These are phyloP conservation scores for Diaporthe ampelina DNA, from an alignment of 2,329 filamentous ascomycete genomes.

Conservation along the genomic window DNA sequence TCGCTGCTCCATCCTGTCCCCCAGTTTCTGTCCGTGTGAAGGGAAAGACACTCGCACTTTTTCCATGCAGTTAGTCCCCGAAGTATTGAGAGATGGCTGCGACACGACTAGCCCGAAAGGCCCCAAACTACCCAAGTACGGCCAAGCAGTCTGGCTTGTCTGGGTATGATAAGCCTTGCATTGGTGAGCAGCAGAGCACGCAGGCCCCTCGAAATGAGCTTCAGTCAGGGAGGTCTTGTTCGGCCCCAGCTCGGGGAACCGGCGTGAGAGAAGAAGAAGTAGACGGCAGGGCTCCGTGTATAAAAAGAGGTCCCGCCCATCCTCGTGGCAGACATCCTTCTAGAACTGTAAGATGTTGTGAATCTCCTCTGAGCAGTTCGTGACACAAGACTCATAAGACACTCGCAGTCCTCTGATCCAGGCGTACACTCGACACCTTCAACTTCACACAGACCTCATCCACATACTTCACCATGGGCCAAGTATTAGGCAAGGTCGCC, in stretches of 20 bases:
- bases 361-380: conserved; percentile 18
- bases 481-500: conserved; percentile 25
- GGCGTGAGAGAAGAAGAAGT: conserved; percentile 16
- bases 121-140: conserved; percentile 24
- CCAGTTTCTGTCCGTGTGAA: conserved; percentile 26
- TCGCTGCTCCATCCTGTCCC: conserved; percentile 22
- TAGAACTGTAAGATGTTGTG: conserved; percentile 22
- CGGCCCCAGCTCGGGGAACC: conserved; percentile 15
- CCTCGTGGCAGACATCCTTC: conserved; percentile 24
- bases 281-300: conserved; percentile 7
- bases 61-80: conserved; percentile 31
- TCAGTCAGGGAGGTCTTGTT: conserved; percentile 26
- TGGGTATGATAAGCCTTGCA: conserved; percentile 27
- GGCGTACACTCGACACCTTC: not conserved
- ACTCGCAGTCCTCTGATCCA: not conserved
- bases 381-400: conserved; percentile 9
- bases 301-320: conserved; percentile 33
- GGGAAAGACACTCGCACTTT: conserved; percentile 29
- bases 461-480: conserved; percentile 31
- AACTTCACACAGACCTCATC: conserved; percentile 2
- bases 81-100: conserved; percentile 32
- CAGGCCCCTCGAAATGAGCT: not conserved
- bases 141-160: conserved; percentile 22
- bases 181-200: conserved; percentile 4
- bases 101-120: conserved; percentile 32